Evolutionary conservation across 371 early-diverging fungal species (phyloP).

Genomic region (Actinomortierella ambigua): DNA sequence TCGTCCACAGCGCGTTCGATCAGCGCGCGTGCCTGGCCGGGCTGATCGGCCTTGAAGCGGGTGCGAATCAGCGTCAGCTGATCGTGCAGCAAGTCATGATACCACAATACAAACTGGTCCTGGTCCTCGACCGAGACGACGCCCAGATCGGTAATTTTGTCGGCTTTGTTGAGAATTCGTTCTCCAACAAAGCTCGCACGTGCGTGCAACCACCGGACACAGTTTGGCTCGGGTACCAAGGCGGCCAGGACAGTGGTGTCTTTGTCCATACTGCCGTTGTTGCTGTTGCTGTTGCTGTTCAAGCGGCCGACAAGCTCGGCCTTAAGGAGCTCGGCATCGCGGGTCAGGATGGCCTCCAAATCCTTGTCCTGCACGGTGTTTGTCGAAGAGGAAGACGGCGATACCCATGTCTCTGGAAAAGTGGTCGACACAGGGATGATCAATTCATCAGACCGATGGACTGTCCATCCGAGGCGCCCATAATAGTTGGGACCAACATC

Average conservation of each 20-base stretch:
- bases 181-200: constrained; percentile 5
- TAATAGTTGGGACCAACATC: constrained; percentile 51
- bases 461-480: constrained; percentile 45
- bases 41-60: constrained; percentile 20
- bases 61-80: constrained; percentile 35
- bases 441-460: constrained; percentile 30
- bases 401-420: constrained; percentile 5
- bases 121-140: constrained; percentile 6
- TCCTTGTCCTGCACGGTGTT: constrained; percentile 6
- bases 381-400: not conserved
- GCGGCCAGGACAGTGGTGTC: constrained; percentile 17
- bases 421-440: constrained; percentile 11
- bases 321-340: constrained; percentile 25
- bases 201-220: constrained; percentile 30
- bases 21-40: constrained; percentile 13
- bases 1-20: constrained; percentile 24
- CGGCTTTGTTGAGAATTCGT: constrained; percentile 7
- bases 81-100: constrained; percentile 38
- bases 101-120: constrained; percentile 34
- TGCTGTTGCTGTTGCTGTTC: constrained; percentile 1
- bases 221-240: constrained; percentile 20
- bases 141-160: constrained; percentile 15
- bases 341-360: constrained; percentile 8
- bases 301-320: not conserved
- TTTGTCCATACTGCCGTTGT: not conserved